phyloP scores from a whole-genome alignment of 306 rosid genomes.

The Echinosophora koreensis region DNA sequence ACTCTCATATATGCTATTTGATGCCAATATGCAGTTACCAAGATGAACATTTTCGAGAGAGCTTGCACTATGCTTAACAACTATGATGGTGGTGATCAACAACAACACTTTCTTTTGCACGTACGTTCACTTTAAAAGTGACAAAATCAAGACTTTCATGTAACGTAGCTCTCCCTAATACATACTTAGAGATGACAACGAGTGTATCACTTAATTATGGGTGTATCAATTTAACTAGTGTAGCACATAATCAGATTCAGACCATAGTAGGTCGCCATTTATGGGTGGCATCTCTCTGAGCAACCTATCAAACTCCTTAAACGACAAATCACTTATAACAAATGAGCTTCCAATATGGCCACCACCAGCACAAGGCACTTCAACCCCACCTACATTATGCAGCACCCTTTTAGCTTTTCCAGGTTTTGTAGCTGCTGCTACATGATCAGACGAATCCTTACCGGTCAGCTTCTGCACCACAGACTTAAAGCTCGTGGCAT shows the following conservation, averaged over 20 bases:
- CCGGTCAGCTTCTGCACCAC: slow-evolving; percentile 87
- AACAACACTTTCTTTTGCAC: no score
- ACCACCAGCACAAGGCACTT: neutral
- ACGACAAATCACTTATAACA: slow-evolving; percentile 62
- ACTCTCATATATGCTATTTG: no score
- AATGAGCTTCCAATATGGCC: slow-evolving; percentile 14
- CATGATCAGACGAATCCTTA: slow-evolving; percentile 52
- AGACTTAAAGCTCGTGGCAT: slow-evolving; percentile 70
- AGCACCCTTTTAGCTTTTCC: neutral
- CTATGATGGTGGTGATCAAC: no score
- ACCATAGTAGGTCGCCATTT: slow-evolving; percentile 51
- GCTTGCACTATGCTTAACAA: no score
- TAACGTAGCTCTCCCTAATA: no score
- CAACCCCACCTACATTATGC: neutral
- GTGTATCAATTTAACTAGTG: no score
- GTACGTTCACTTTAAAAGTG: no score
- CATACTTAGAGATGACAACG: no score
- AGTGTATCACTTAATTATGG: no score
- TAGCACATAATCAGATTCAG: slow-evolving; percentile 36
- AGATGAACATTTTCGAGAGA: no score
- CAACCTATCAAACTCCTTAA: slow-evolving; percentile 71
- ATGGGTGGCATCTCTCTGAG: slow-evolving; percentile 65
- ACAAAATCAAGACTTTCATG: no score
- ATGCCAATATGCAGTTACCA: no score
- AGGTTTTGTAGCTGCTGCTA: neutral